A percentile compares a stretch with the other conserved stretches of the same genome.
Evolutionary conservation across 371 early-diverging fungal genomes (phyloP).

Genomic region (Neoconidiobolus thromboides): DNA sequence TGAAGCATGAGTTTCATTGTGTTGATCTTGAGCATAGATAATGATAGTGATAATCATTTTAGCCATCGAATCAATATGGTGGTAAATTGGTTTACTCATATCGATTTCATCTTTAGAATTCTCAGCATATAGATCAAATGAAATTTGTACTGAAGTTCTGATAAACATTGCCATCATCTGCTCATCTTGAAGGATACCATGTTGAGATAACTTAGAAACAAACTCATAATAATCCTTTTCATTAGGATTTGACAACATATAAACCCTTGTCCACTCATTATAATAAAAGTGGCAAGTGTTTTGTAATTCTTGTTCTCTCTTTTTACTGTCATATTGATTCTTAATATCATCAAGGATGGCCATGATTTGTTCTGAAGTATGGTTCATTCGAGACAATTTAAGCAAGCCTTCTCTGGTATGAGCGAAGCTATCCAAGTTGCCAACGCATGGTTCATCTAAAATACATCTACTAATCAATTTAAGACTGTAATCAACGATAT

Average conservation of each 20-base stretch:
- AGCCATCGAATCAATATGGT: slow-evolving; percentile 68
- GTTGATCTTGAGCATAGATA: slow-evolving; percentile 26
- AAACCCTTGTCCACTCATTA: slow-evolving; percentile 79
- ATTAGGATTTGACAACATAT: slow-evolving; percentile 55
- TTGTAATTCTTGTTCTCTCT: slow-evolving; percentile 21
- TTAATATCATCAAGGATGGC: slow-evolving; percentile 13
- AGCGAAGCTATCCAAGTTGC: slow-evolving; percentile 26
- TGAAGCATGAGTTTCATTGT: slow-evolving; percentile 21
- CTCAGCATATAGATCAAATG: slow-evolving; percentile 52
- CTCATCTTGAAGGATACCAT: slow-evolving; percentile 52
- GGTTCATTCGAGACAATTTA: slow-evolving; percentile 27
- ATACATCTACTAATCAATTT: slow-evolving; percentile 51
- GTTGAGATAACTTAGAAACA: slow-evolving; percentile 45
- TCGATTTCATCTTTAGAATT: slow-evolving; percentile 24
- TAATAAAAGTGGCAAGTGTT: slow-evolving; percentile 48
- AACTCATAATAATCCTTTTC: slow-evolving; percentile 46
- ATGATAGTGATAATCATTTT: slow-evolving; percentile 53
- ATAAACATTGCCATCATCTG: slow-evolving; percentile 67
- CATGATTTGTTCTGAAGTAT: slow-evolving; percentile 30
- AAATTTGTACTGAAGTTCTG: slow-evolving; percentile 66
- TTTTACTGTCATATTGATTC: slow-evolving; percentile 7
- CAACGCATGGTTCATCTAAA: slow-evolving; percentile 26
- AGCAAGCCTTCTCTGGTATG: slow-evolving; percentile 46
- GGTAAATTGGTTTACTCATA: slow-evolving; percentile 31
- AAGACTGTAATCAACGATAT: slow-evolving; percentile 59